These are phyloP conservation scores for Penicillium pulvis DNA, from an alignment of 495 filamentous ascomycete genomes.

Conservation along the genomic window DNA sequence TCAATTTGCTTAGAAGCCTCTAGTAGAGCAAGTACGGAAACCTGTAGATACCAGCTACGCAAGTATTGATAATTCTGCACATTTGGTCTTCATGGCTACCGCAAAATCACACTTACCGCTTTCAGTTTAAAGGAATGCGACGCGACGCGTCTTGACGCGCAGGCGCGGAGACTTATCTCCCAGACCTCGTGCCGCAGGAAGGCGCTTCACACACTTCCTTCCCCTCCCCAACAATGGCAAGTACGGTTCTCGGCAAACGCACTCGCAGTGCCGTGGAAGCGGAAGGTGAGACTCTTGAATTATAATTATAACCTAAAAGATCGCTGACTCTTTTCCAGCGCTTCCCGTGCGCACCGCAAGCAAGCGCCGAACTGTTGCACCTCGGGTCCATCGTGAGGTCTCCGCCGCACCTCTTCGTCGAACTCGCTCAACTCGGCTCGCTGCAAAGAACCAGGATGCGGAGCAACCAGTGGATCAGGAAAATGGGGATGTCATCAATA, in stretches of 20 bases:
- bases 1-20: neutral
- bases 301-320: neutral
- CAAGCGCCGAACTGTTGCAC: slow-evolving; percentile 61
- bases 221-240: slow-evolving; percentile 52
- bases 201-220: slow-evolving; percentile 10
- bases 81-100: slow-evolving; percentile 5
- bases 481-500: slow-evolving; percentile 32
- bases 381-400: slow-evolving; percentile 35
- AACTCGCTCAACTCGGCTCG: slow-evolving; percentile 40
- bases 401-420: slow-evolving; percentile 29
- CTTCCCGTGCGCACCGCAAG: slow-evolving; percentile 53
- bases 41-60: neutral
- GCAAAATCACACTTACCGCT: slow-evolving; percentile 14
- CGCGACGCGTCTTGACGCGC: slow-evolving; percentile 21
- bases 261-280: slow-evolving; percentile 51
- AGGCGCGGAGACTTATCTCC: slow-evolving; percentile 5
- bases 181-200: slow-evolving; percentile 10
- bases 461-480: slow-evolving; percentile 27
- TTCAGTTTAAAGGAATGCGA: slow-evolving; percentile 17
- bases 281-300: slow-evolving; percentile 51
- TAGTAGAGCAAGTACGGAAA: slow-evolving; percentile 1
- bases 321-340: slow-evolving; percentile 29
- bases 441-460: slow-evolving; percentile 29
- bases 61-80: neutral
- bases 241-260: slow-evolving; percentile 63